Base-by-base conservation (phyloP, 2,329 filamentous ascomycete genomes). In the Sporothrix luriei region DNA sequence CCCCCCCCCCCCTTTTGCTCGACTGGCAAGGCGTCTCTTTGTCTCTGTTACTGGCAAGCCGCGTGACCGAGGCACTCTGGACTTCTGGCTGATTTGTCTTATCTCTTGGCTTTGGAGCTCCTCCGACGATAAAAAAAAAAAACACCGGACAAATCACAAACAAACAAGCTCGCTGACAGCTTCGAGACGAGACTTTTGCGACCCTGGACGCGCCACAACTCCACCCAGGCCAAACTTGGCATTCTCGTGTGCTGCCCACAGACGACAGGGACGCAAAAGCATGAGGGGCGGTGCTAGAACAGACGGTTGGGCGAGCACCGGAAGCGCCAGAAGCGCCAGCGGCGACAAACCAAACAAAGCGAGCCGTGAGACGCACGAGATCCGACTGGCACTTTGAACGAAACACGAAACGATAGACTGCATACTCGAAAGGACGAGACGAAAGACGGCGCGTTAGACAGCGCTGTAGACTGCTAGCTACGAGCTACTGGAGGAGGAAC, bases 221-320 rank as follows among this genome's bases (percentile, higher is more conserved):
- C 40, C 11, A 21, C 26, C 9, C 4, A 29, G 40, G 21, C 49
- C 49, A 38, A 38, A 9, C 54, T 11, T 24, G 66, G 54, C 21
- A 55, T 19, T n/a, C 13, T 68, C 26, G 65, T 59, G 65, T 51
- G 69, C 65, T 49, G 48, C 19, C 69, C 26, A 26, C 24, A 21
- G 24, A 10, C 55, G 49, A 21, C 11, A 43, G 40, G 49, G 48
- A 57, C 38, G 33, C 43, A 67, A 64, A 52, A 67, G 65, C 48
- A 72, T 70, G 71, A 48, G 66, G 68, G 68, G 51, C 26, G 21
- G 68, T 55, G 59, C 19, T 46, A 24, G 29, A 51, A 51, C 29
- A 16, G 43, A 59, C 54, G 61, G 71, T 33, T 61, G 57, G 65
- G 68, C 61, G 61, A 70, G 68, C 48, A 67, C 48, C 48, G 67